Evolutionary conservation across 2,329 filamentous ascomycete genomes (phyloP).

Genomic region (Pseudopithomyces maydicus): DNA sequence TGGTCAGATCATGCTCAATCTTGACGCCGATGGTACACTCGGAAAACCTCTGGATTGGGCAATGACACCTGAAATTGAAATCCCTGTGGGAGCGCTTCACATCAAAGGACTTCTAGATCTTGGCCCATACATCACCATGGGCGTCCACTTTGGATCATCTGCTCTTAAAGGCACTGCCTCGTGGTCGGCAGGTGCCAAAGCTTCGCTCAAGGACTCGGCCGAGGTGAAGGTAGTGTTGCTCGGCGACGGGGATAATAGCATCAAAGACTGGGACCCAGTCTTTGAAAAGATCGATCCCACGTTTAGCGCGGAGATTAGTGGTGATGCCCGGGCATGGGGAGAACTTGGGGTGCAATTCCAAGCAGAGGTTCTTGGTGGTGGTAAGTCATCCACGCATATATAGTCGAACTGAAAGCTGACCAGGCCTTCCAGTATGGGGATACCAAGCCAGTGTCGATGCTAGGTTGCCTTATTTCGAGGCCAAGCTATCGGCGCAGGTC

Average conservation of each 20-base stretch:
- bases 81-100: slow-evolving; percentile 25
- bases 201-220: slow-evolving; percentile 22
- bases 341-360: slow-evolving; percentile 27
- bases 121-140: slow-evolving; percentile 27
- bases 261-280: slow-evolving; percentile 23
- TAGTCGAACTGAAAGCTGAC: background rate
- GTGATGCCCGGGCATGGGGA: slow-evolving; percentile 22
- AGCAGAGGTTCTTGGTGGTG: slow-evolving; percentile 23
- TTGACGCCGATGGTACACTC: slow-evolving; percentile 23
- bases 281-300: slow-evolving; percentile 24
- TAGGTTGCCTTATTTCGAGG: slow-evolving; percentile 25
- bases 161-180: slow-evolving; percentile 20
- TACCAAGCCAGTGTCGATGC: slow-evolving; percentile 27
- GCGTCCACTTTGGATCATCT: slow-evolving; percentile 26
- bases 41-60: slow-evolving; percentile 25
- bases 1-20: slow-evolving; percentile 18
- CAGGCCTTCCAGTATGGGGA: slow-evolving; percentile 17
- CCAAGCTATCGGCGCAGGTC: slow-evolving; percentile 16
- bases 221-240: slow-evolving; percentile 16
- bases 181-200: slow-evolving; percentile 22
- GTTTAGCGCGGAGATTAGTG: slow-evolving; percentile 24
- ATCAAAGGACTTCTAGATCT: slow-evolving; percentile 23
- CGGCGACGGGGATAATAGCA: slow-evolving; percentile 19
- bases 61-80: slow-evolving; percentile 26
- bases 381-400: slow-evolving; percentile 8